Conservation (phyloP, 768 basidiomycete genomes). For the Phaffia australis region DNA sequence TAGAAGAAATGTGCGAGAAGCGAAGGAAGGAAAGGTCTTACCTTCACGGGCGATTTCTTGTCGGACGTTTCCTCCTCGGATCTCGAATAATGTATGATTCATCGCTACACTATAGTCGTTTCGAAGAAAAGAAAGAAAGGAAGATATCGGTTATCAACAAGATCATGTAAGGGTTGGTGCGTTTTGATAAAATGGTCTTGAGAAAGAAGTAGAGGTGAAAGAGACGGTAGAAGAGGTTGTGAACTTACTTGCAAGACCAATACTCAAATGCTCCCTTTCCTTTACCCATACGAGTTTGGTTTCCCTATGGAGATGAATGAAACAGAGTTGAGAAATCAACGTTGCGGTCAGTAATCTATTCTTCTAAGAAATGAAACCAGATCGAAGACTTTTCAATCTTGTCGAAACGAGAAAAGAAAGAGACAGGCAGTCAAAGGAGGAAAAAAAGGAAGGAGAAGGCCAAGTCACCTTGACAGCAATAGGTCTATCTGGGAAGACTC, state of each 20-base stretch:
- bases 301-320: slow-evolving; percentile 45
- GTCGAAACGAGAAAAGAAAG: background rate
- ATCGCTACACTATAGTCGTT: slow-evolving; percentile 56
- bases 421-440: background rate
- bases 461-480: slow-evolving; percentile 81
- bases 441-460: background rate
- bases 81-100: slow-evolving; percentile 85
- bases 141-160: background rate
- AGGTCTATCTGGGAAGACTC: slow-evolving; percentile 92
- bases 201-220: background rate
- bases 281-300: slow-evolving; percentile 99
- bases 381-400: too few relatives aligned
- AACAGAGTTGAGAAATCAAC: background rate
- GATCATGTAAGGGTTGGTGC: too few relatives aligned
- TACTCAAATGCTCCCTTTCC: slow-evolving; percentile 96
- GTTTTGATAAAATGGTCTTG: too few relatives aligned
- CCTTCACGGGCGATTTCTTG: slow-evolving; percentile 88
- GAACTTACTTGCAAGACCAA: slow-evolving; percentile 78
- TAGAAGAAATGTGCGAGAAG: background rate
- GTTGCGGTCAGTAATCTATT: background rate
- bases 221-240: background rate
- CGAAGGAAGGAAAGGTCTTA: slow-evolving; percentile 37
- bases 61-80: slow-evolving; percentile 77
- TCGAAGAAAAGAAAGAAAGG: background rate
- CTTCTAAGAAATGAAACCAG: background rate